Conservation (phyloP, 2,329 filamentous ascomycete species). For the Erysiphe neolycopersici region DNA sequence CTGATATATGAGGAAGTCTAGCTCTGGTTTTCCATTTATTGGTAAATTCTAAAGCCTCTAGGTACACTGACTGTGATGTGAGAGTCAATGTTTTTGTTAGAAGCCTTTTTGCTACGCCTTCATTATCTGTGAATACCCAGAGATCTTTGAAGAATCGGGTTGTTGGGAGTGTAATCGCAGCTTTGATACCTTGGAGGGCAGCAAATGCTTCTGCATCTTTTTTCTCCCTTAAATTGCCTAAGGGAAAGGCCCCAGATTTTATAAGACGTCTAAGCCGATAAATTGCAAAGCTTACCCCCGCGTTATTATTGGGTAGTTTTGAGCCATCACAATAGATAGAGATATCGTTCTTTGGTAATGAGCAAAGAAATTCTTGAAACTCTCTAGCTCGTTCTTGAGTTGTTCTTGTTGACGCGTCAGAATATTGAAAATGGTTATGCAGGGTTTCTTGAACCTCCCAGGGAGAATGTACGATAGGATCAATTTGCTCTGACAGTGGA, state of each 20-base stretch:
- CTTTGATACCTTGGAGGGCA: neutral
- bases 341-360: neutral
- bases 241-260: neutral
- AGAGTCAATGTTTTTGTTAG: neutral
- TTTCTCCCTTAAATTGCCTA: neutral
- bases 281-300: neutral
- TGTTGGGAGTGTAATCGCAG: neutral
- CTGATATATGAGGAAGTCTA: no score
- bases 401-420: neutral
- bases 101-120: neutral
- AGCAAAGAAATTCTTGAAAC: neutral
- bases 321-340: neutral
- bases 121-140: neutral
- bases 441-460: neutral
- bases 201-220: neutral
- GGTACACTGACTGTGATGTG: no score
- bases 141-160: neutral
- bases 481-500: neutral
- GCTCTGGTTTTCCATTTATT: no score
- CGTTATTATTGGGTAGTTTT: neutral
- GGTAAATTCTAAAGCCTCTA: no score
- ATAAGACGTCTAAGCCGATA: neutral
- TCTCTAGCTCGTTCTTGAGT: neutral
- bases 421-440: neutral
- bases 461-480: neutral